Evolutionary conservation across 768 basidiomycete genomes (phyloP).

Genomic region (Hygrophorus pudorinus): DNA sequence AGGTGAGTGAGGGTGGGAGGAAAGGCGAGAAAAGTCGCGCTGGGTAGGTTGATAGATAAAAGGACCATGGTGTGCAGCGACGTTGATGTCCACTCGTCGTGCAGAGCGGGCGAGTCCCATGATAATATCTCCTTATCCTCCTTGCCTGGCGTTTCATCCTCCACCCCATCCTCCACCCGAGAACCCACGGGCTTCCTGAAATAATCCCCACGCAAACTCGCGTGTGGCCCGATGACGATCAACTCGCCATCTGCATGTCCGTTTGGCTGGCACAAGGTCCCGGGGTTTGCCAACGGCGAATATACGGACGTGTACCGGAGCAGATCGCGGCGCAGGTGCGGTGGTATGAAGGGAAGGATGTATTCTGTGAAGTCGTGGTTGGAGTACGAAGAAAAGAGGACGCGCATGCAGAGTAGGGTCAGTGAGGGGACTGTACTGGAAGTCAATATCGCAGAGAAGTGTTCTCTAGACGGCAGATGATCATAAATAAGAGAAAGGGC

Average conservation of each 20-base stretch:
- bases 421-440: constrained; percentile 37
- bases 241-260: constrained; percentile 56
- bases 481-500: constrained; percentile 46
- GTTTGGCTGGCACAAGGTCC: constrained; percentile 36
- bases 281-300: constrained; percentile 43
- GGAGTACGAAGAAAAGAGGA: constrained; percentile 30
- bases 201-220: constrained; percentile 31
- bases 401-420: constrained; percentile 45
- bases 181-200: constrained; percentile 24
- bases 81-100: constrained; percentile 21
- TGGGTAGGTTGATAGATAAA: constrained; percentile 35
- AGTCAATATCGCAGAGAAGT: constrained; percentile 7
- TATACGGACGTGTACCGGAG: constrained; percentile 51
- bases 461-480: constrained; percentile 12
- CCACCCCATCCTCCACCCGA: too few relatives aligned
- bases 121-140: constrained; percentile 10
- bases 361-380: constrained; percentile 33
- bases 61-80: constrained; percentile 40
- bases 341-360: constrained; percentile 41
- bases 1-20: constrained; percentile 57
- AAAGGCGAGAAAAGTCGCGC: constrained; percentile 36
- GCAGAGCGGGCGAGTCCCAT: constrained; percentile 32
- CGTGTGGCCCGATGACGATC: constrained; percentile 48
- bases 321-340: constrained; percentile 48
- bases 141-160: constrained; percentile 6